These are phyloP conservation scores for Fusarium tupiense DNA, from an alignment of 2,329 filamentous ascomycete species.

Conservation along the genomic window DNA sequence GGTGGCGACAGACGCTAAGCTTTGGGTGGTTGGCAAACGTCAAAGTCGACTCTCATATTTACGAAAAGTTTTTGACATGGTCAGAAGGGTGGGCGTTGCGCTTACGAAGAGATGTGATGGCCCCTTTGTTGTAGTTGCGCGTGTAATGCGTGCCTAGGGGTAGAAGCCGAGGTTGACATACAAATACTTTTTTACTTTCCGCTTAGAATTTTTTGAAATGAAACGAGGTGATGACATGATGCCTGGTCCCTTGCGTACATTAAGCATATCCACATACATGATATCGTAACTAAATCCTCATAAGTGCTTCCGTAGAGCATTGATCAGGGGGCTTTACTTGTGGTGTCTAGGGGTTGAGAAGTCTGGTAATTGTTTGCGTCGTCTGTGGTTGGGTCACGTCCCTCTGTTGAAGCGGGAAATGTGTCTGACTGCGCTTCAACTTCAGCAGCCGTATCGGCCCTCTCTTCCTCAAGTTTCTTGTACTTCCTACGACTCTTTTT, in stretches of 20 bases:
- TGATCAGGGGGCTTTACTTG: neutral
- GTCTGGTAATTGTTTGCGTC: neutral
- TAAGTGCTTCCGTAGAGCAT: neutral
- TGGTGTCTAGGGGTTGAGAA: neutral
- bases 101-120: conserved; percentile 59
- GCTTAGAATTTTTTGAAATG: conserved; percentile 49
- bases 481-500: conserved; percentile 91
- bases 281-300: neutral
- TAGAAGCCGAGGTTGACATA: conserved; percentile 66
- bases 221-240: conserved; percentile 42
- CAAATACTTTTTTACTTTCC: conserved; percentile 60
- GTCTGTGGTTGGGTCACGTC: neutral
- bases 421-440: neutral
- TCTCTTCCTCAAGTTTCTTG: conserved; percentile 65
- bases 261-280: neutral
- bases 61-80: conserved; percentile 67
- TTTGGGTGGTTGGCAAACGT: conserved; percentile 58
- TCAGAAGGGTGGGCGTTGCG: conserved; percentile 62
- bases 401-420: neutral
- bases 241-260: neutral
- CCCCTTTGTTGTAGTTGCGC: conserved; percentile 62
- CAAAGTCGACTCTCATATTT: conserved; percentile 64
- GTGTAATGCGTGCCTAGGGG: conserved; percentile 60
- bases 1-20: conserved; percentile 56
- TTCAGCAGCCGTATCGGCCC: conserved; percentile 36